Evolutionary conservation across 139 green algal genomes (phyloP), one percentile per base, ranked within the genome.

Genomic region (Raphidocelis subcapitata): DNA sequence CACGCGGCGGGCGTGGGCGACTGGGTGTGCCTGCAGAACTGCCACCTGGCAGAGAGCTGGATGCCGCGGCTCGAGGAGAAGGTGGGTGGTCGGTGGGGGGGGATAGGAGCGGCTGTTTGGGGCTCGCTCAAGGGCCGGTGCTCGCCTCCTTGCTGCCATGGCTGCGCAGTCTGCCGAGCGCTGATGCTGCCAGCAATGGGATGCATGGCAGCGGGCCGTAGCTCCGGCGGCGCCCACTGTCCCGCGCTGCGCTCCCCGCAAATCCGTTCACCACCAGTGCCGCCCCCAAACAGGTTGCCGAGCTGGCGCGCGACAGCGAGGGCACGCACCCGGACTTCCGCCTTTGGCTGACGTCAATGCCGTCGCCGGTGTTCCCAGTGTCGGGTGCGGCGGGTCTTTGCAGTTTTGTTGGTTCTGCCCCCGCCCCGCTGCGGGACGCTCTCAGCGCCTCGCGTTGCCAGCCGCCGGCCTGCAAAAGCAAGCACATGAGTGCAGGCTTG

Each of bases 11-110:
- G 72, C 44, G 74, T 77, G 3, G 92, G 92, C 16, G 81, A 91
- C 76, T 94, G 88, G 88, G 82, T 94, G 64, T 92, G 80, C 67
- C 86, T 97, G 33, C 91, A 96, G 83, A 97, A 97, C 84, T 97
- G 92, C 85, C 92, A 97, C 78, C 81, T 97, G 33, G 92, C 92
- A 0, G 84, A 73, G 20, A 88, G 73, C 37, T 97, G 90, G 89
- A 93, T 97, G 89, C 81, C 81, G 35, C 68, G 80, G 4, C 68
- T 91, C 55, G 83, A 88, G 69, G 57, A 70, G 1, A 69, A 85
- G 41, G 71, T 83, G 29, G 70, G 57, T 0, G 1, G 20, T 8
- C 41, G 54, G 68, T 16, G 59, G 56, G 32, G 3, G 46, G 36
- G 3, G 44, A 24, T 37, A 37, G 33, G 44, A 72, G 12, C 14